Evolutionary conservation across 345 rosid species (phyloP).

Genomic region (Cochlearia excelsa): DNA sequence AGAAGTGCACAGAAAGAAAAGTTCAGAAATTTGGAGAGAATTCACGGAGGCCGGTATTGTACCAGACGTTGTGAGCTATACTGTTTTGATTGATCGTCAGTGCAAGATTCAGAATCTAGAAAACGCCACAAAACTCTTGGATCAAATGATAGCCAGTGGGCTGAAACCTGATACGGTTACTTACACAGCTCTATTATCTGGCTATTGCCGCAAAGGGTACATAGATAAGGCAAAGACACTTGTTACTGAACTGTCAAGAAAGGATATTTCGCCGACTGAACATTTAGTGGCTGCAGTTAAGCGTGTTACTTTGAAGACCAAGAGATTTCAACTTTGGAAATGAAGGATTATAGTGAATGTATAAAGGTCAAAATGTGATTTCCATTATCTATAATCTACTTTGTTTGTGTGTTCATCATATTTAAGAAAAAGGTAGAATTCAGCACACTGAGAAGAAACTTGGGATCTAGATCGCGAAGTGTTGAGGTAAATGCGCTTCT

Average conservation of each 20-base stretch:
- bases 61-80: constrained; percentile 56
- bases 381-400: constrained; percentile 13
- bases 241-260: constrained; percentile 38
- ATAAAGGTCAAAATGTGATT: constrained; percentile 1
- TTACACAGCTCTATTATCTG: constrained; percentile 53
- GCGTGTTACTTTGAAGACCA: constrained; percentile 32
- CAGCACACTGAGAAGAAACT: constrained; percentile 8
- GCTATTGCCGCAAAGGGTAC: constrained; percentile 42
- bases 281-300: constrained; percentile 22
- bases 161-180: constrained; percentile 58
- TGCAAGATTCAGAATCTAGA: constrained; percentile 49
- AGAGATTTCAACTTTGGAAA: constrained; percentile 5
- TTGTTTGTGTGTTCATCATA: background rate
- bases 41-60: constrained; percentile 37
- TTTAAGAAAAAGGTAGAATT: constrained; percentile 8
- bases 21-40: constrained; percentile 40
- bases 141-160: constrained; percentile 53
- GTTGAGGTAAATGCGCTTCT: background rate
- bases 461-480: constrained; percentile 14
- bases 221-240: constrained; percentile 44
- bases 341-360: constrained; percentile 12
- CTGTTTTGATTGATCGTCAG: constrained; percentile 55
- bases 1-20: constrained; percentile 21
- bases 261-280: constrained; percentile 37
- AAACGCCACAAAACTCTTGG: constrained; percentile 42